These are phyloP conservation scores for Miscanthus sacchariflorus DNA, from an alignment of 202 grass and related monocot species.

Conservation along the genomic window DNA sequence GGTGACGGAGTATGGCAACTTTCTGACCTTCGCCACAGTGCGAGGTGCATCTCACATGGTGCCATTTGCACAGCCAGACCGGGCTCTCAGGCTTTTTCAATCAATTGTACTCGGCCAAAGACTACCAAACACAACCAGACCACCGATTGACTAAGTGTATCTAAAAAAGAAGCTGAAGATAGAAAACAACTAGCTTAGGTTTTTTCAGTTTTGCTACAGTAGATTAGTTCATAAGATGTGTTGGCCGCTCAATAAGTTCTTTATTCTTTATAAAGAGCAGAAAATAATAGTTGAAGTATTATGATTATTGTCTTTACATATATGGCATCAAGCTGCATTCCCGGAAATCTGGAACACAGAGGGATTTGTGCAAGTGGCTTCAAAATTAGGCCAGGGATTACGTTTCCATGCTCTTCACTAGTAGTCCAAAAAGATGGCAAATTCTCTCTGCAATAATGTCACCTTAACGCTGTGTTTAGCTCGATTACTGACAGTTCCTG, in stretches of 20 bases:
- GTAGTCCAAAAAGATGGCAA: background rate
- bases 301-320: conserved; percentile 2
- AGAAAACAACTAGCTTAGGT: conserved; percentile 39
- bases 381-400: background rate
- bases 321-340: conserved; percentile 12
- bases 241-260: conserved; percentile 37
- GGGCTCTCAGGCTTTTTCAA: conserved; percentile 77
- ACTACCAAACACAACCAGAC: conserved; percentile 78
- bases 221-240: conserved; percentile 12
- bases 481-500: background rate
- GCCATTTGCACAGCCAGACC: conserved; percentile 81
- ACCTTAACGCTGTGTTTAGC: conserved; percentile 11
- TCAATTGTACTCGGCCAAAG: conserved; percentile 75
- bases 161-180: conserved; percentile 41
- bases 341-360: conserved; percentile 13
- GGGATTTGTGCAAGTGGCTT: conserved; percentile 2
- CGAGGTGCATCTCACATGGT: conserved; percentile 97
- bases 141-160: conserved; percentile 58
- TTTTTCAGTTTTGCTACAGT: conserved; percentile 19
- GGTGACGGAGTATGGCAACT: conserved; percentile 85
- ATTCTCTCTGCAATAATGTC: background rate
- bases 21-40: conserved; percentile 90
- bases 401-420: conserved; percentile 14
- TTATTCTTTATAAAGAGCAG: conserved; percentile 45
- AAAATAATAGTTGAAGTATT: conserved; percentile 21